Evolutionary conservation across 495 filamentous ascomycete species (phyloP).

Genomic region (Hypoxylon trugodes): DNA sequence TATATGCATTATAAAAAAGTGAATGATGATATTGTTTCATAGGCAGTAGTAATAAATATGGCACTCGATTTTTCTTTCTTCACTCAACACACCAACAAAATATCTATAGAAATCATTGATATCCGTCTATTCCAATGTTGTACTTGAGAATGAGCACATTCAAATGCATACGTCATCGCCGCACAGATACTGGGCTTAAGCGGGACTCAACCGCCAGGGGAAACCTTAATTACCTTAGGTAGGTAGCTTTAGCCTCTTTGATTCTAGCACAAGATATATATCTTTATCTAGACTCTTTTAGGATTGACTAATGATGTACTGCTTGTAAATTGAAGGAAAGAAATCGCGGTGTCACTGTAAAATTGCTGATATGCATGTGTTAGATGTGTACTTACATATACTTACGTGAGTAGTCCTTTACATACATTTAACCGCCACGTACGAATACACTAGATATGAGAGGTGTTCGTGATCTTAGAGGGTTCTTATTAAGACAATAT

Average conservation of each 20-base stretch:
- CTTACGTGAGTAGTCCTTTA: not conserved
- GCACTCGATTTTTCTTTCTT: no score
- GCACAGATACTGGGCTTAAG: slow-evolving; percentile 15
- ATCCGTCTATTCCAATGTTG: no score
- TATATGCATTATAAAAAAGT: no score
- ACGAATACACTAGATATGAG: no score
- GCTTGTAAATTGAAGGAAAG: slow-evolving; percentile 16
- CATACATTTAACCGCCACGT: not conserved
- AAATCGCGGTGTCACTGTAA: slow-evolving; percentile 15
- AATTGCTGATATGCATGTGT: not conserved
- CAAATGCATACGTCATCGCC: slow-evolving; percentile 32
- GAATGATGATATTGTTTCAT: no score
- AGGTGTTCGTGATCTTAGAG: no score
- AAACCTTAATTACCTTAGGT: slow-evolving; percentile 12
- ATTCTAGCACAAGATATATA: slow-evolving; percentile 1
- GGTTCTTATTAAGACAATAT: no score
- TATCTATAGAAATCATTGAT: no score
- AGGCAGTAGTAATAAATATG: no score
- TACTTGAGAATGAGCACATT: no score
- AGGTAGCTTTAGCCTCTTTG: slow-evolving; percentile 13
- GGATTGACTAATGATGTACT: slow-evolving; percentile 14
- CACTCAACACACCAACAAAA: no score
- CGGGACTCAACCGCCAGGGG: slow-evolving; percentile 24
- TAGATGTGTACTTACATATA: not conserved
- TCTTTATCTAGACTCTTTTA: slow-evolving; percentile 14